phyloP scores from a whole-genome alignment of 306 rosid genomes.

The Medicago lupulina region DNA sequence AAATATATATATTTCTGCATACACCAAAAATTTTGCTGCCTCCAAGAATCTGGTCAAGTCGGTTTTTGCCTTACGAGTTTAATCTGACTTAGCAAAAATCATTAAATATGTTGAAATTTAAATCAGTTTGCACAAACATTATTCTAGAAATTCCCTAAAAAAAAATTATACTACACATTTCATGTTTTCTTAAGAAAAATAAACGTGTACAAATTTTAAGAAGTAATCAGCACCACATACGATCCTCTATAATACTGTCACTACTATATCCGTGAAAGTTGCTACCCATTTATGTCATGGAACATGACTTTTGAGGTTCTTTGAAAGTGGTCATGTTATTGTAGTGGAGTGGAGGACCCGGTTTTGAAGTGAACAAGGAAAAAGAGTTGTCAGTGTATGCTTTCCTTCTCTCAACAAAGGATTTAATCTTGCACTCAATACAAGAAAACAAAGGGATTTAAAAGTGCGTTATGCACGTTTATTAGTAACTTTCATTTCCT shows the following conservation, averaged over 20 bases:
- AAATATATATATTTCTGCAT: conserved; percentile 19
- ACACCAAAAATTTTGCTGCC: background rate
- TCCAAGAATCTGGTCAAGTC: no score
- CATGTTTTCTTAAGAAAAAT: no score
- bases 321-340: conserved; percentile 39
- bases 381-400: conserved; percentile 47
- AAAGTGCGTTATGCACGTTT: background rate
- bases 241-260: background rate
- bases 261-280: background rate
- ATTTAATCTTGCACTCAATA: conserved; percentile 48
- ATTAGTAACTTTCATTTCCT: background rate
- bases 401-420: background rate
- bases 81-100: no score
- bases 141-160: no score
- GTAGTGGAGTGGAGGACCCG: conserved; percentile 21
- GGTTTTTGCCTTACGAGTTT: no score
- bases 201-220: no score
- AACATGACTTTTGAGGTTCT: conserved; percentile 33
- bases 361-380: conserved; percentile 33
- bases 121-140: no score
- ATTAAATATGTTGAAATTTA: no score
- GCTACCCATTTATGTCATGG: background rate
- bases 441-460: background rate
- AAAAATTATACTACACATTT: no score
- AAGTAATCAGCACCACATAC: background rate